Conservation (phyloP, 257 asterid genomes). For the Solanum okadae region DNA sequence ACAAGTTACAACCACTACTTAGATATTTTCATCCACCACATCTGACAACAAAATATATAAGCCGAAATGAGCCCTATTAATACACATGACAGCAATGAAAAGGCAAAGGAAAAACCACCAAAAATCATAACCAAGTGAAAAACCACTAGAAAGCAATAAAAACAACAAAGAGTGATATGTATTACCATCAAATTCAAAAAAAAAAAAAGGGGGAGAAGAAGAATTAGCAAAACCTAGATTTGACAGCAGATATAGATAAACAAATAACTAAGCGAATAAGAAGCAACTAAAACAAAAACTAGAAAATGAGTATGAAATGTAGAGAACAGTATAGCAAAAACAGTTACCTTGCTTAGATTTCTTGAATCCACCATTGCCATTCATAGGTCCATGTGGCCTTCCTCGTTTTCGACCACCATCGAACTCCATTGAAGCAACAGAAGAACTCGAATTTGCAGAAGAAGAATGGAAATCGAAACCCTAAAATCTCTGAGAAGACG, state of each 20-base stretch:
- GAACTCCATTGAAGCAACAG: conserved; percentile 32
- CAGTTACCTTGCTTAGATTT: conserved; percentile 42
- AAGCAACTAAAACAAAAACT: not conserved
- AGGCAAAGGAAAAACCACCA: not conserved
- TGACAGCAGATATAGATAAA: not conserved
- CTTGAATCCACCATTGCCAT: conserved; percentile 58
- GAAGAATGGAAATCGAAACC: not conserved
- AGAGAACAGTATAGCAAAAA: not conserved
- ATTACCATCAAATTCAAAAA: not conserved
- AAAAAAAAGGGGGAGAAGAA: not conserved
- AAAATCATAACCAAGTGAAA: not conserved
- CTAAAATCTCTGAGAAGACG: not conserved
- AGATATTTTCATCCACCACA: not conserved
- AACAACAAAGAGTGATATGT: not conserved
- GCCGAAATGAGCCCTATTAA: not conserved
- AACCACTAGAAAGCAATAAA: not conserved
- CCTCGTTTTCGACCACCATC: conserved; percentile 49
- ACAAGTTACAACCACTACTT: not conserved
- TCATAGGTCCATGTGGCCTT: conserved; percentile 35
- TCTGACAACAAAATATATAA: not conserved
- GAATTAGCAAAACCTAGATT: conserved; percentile 4
- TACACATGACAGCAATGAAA: not conserved
- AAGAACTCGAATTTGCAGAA: not conserved
- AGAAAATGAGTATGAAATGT: not conserved
- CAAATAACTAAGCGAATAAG: not conserved